Conservation (phyloP, 495 filamentous ascomycete genomes). For the Geoglossum glabrum region DNA sequence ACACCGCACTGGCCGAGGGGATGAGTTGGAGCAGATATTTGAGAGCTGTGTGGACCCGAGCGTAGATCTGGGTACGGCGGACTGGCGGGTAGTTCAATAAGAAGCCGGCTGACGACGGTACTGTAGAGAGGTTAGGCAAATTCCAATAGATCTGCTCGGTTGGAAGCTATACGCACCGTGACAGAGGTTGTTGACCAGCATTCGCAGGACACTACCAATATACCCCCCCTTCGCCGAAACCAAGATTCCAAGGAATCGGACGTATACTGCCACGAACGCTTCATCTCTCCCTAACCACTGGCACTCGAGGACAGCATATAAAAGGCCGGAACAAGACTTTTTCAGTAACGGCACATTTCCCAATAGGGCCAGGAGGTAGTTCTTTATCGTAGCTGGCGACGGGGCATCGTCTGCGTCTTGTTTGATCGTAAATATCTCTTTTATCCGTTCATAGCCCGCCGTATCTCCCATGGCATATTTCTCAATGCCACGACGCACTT, state of each 20-base stretch:
- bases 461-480: constrained; percentile 43
- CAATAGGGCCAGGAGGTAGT: constrained; percentile 62
- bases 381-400: constrained; percentile 36
- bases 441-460: constrained; percentile 50
- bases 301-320: constrained; percentile 49
- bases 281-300: constrained; percentile 75
- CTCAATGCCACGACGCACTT: constrained; percentile 56
- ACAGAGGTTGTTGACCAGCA: constrained; percentile 59
- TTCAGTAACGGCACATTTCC: constrained; percentile 49
- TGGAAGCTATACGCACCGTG: constrained; percentile 20
- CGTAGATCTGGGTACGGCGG: constrained; percentile 34
- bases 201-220: constrained; percentile 42
- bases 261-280: constrained; percentile 56
- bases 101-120: constrained; percentile 29
- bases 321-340: constrained; percentile 51
- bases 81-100: constrained; percentile 41
- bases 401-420: constrained; percentile 25
- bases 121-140: constrained; percentile 13
- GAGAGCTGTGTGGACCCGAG: constrained; percentile 52
- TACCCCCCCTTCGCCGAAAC: constrained; percentile 57
- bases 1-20: constrained; percentile 49
- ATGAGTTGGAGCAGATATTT: constrained; percentile 58
- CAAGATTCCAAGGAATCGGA: constrained; percentile 61
- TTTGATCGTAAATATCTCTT: constrained; percentile 39
- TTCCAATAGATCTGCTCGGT: not conserved